phyloP scores from a whole-genome alignment of 2,329 filamentous ascomycete genomes.

The Coniochaeta sp. region DNA sequence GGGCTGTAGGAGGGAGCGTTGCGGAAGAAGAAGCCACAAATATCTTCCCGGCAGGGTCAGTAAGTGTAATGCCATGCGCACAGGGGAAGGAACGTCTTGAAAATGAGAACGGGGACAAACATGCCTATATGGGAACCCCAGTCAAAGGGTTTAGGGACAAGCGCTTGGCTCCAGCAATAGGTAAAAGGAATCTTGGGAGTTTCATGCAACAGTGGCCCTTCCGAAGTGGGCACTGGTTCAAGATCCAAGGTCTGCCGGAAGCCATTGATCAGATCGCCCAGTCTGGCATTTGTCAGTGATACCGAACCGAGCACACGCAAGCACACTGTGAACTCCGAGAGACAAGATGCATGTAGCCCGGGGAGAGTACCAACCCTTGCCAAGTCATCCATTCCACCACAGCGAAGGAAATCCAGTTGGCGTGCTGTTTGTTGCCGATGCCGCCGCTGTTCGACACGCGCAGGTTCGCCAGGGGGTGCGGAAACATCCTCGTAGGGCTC shows the following conservation, averaged over 20 bases:
- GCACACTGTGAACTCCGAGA: no score
- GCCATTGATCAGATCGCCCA: slow-evolving; percentile 84
- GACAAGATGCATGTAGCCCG: no score
- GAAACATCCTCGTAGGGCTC: slow-evolving; percentile 77
- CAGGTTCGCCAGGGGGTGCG: slow-evolving; percentile 79
- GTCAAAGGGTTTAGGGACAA: slow-evolving; percentile 54
- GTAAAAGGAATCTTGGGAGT: slow-evolving; percentile 74
- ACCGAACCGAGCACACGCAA: no score
- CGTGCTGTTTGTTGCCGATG: no score
- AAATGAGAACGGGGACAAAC: no score
- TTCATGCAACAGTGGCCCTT: slow-evolving; percentile 72
- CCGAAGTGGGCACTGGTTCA: slow-evolving; percentile 70
- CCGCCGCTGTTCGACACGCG: no score
- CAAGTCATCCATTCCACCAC: slow-evolving; percentile 88
- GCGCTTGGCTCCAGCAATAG: slow-evolving; percentile 81
- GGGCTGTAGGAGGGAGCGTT: slow-evolving; percentile 61
- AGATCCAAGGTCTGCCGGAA: slow-evolving; percentile 72
- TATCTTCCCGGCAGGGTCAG: no score
- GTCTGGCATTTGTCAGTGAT: no score
- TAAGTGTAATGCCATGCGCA: no score
- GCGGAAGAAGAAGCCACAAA: slow-evolving; percentile 72
- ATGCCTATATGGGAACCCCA: slow-evolving; percentile 68
- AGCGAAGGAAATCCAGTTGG: slow-evolving; percentile 77
- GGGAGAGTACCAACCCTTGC: no score
- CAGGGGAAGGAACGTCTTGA: no score